These are phyloP conservation scores for Orobanche coerulescens DNA, from an alignment of 257 asterid genomes.

Conservation along the genomic window DNA sequence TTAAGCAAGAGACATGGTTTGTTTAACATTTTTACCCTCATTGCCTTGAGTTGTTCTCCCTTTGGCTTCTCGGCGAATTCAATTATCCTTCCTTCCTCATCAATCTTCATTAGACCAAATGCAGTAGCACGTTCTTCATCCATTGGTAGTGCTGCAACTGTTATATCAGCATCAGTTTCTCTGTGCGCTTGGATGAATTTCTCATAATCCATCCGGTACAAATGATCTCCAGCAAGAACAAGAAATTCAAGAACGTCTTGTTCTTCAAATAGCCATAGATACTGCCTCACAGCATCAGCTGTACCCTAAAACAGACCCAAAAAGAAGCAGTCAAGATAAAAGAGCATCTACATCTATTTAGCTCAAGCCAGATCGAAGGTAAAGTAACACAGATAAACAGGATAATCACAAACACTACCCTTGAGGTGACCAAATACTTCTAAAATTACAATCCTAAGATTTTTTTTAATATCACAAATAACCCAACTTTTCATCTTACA, in stretches of 20 bases:
- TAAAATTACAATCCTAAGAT: too few relatives aligned
- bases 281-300: conserved; percentile 67
- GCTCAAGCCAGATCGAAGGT: not conserved
- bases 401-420: not conserved
- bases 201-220: conserved; percentile 59
- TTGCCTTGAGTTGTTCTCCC: conserved; percentile 50
- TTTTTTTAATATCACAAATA: too few relatives aligned
- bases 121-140: conserved; percentile 60
- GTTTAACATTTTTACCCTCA: conserved; percentile 37
- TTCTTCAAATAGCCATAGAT: conserved; percentile 60
- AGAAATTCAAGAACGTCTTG: conserved; percentile 55
- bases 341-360: not conserved
- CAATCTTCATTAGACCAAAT: conserved; percentile 62
- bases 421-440: not conserved
- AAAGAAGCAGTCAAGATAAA: not conserved
- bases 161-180: conserved; percentile 63
- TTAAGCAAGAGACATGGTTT: not conserved
- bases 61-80: conserved; percentile 65
- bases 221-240: conserved; percentile 58
- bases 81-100: conserved; percentile 49
- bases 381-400: not conserved
- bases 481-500: too few relatives aligned
- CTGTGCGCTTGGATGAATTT: conserved; percentile 55
- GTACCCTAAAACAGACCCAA: conserved; percentile 40
- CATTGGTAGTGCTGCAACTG: conserved; percentile 68